Percentiles rank a stretch among this genome's conserved stretches.
Evolutionary conservation across 2,329 filamentous ascomycete species (phyloP).

Genomic region (Colletotrichum orchidophilum): DNA sequence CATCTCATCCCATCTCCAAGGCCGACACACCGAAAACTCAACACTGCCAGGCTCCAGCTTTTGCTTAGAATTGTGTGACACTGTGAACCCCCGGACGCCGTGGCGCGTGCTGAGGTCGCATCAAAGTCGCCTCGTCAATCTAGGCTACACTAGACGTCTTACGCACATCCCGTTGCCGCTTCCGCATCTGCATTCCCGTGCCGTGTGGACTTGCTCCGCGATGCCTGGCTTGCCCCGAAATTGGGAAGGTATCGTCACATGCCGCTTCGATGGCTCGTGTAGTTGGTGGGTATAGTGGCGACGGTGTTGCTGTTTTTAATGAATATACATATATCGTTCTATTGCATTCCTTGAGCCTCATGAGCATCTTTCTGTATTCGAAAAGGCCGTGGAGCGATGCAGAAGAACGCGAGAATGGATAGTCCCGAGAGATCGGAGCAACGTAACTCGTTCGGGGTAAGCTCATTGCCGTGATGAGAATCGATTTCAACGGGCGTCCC

Average conservation of each 20-base stretch:
- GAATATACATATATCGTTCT: background rate
- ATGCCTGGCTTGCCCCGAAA: background rate
- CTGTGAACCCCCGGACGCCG: background rate
- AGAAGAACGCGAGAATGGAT: background rate
- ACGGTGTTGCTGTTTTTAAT: background rate
- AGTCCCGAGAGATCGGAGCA: slow-evolving; percentile 25
- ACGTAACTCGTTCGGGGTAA: slow-evolving; percentile 25
- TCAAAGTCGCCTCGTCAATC: slow-evolving; percentile 30
- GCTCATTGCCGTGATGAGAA: slow-evolving; percentile 8
- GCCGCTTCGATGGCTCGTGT: background rate
- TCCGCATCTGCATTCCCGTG: slow-evolving; percentile 19
- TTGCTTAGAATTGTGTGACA: background rate
- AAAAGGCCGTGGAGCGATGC: background rate
- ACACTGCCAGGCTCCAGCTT: background rate
- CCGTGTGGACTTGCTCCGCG: background rate
- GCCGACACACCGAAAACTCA: background rate
- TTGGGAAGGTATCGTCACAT: background rate
- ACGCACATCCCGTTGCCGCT: slow-evolving; percentile 24
- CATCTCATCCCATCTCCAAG: background rate
- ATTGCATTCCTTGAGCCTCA: background rate
- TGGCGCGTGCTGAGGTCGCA: slow-evolving; percentile 23
- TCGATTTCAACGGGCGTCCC: slow-evolving; percentile 22
- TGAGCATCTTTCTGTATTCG: background rate
- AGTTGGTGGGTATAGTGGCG: background rate
- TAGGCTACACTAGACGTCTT: background rate